phyloP scores from a whole-genome alignment of 768 basidiomycete species.

The Phylloporus sp. region DNA sequence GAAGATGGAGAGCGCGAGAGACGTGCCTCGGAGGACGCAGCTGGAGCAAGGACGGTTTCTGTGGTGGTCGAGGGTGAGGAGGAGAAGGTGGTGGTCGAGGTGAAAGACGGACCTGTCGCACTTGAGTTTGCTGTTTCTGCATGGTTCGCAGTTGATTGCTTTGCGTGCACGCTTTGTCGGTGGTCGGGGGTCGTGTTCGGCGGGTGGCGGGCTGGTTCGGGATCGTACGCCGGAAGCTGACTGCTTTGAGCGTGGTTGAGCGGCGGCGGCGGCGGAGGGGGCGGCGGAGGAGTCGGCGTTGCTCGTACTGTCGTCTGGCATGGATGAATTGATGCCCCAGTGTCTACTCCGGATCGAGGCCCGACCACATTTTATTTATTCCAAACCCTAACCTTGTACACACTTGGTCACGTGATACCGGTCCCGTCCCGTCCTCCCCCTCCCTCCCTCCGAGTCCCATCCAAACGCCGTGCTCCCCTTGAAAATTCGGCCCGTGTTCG shows the following conservation, averaged over 20 bases:
- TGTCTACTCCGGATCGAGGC: slow-evolving; percentile 26
- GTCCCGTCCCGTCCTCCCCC: slow-evolving; percentile 7
- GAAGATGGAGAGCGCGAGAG: slow-evolving; percentile 2
- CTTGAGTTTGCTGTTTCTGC: slow-evolving; percentile 82
- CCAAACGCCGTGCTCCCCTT: too few relatives aligned
- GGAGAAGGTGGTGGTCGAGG: background rate
- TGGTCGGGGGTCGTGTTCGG: slow-evolving; percentile 55
- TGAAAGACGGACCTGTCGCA: slow-evolving; percentile 70
- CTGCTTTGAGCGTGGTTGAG: slow-evolving; percentile 15
- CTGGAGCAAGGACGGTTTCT: slow-evolving; percentile 88
- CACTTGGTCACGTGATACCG: slow-evolving; percentile 18
- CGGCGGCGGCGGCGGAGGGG: slow-evolving; percentile 11
- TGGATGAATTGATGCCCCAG: slow-evolving; percentile 24
- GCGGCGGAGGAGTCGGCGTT: slow-evolving; percentile 11
- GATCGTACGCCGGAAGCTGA: slow-evolving; percentile 37
- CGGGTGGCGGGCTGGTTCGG: slow-evolving; percentile 43
- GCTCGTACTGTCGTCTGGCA: slow-evolving; percentile 29
- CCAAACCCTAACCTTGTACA: slow-evolving; percentile 22
- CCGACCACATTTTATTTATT: slow-evolving; percentile 24
- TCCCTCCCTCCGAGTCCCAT: too few relatives aligned
- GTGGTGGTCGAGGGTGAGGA: background rate
- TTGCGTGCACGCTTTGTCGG: slow-evolving; percentile 81
- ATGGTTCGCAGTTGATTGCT: slow-evolving; percentile 87
- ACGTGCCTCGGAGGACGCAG: slow-evolving; percentile 73
- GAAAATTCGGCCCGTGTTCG: too few relatives aligned